These are phyloP conservation scores for Pyrus betulifolia DNA, from an alignment of 306 rosid genomes.

Conservation along the genomic window DNA sequence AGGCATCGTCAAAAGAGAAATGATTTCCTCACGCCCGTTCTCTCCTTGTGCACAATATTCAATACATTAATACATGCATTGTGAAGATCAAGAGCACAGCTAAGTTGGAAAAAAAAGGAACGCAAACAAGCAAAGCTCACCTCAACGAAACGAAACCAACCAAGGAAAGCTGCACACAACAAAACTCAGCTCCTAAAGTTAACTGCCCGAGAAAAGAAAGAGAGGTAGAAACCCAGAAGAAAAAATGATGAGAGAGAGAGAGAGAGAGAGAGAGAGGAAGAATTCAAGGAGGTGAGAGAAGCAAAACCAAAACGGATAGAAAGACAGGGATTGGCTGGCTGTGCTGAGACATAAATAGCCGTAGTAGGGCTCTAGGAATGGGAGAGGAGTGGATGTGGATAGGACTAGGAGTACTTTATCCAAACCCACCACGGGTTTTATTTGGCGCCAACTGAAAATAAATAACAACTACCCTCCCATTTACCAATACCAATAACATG, in stretches of 20 bases:
- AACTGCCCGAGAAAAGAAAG: neutral
- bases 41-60: neutral
- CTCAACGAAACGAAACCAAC: slow-evolving; percentile 3
- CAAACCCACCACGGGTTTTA: neutral
- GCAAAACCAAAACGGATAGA: neutral
- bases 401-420: neutral
- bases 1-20: neutral
- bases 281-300: neutral
- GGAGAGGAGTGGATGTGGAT: neutral
- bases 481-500: neutral
- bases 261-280: neutral
- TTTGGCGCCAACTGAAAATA: slow-evolving; percentile 32
- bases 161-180: slow-evolving; percentile 1
- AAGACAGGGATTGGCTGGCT: neutral
- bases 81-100: neutral
- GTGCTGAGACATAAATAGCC: slow-evolving; percentile 2
- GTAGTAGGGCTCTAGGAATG: neutral
- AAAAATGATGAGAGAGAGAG: no score
- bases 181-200: neutral
- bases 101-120: neutral
- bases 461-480: neutral
- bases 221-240: neutral
- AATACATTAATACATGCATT: neutral
- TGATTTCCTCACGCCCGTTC: no score
- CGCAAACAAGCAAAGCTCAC: neutral